These are phyloP conservation scores for Geosiphon pyriformis DNA, from an alignment of 192 early-diverging fungal genomes.

Conservation along the genomic window DNA sequence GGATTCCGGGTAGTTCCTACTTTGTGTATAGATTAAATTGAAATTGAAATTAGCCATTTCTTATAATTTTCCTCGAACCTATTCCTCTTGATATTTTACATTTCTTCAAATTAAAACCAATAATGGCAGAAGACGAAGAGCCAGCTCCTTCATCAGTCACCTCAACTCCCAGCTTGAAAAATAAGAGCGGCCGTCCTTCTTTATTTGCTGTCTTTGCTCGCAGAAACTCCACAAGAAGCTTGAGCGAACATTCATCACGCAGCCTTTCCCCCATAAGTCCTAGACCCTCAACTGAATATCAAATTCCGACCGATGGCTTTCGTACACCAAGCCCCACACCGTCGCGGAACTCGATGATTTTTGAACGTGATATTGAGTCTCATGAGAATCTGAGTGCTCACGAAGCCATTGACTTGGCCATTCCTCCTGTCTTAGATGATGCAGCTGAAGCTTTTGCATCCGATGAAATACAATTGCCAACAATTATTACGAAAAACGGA, in stretches of 20 bases:
- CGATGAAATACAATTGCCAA: slow-evolving; percentile 23
- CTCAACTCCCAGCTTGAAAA: slow-evolving; percentile 19
- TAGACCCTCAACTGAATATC: slow-evolving; percentile 19
- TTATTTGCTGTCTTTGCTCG: slow-evolving; percentile 22
- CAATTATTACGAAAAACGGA: background rate
- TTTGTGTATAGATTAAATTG: too few species aligned
- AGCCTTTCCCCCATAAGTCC: slow-evolving; percentile 24
- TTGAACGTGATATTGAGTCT: slow-evolving; percentile 26
- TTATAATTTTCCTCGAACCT: too few species aligned
- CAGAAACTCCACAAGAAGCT: slow-evolving; percentile 20
- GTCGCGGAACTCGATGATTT: slow-evolving; percentile 26
- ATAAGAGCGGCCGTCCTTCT: slow-evolving; percentile 13
- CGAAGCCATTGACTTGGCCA: slow-evolving; percentile 27
- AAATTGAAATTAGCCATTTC: too few species aligned
- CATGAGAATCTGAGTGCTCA: slow-evolving; percentile 22
- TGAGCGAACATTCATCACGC: slow-evolving; percentile 16
- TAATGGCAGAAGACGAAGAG: slow-evolving; percentile 15
- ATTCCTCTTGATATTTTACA: too few species aligned
- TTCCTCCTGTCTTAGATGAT: slow-evolving; percentile 23
- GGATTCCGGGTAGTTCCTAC: background rate
- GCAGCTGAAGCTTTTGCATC: slow-evolving; percentile 24
- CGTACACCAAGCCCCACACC: slow-evolving; percentile 21
- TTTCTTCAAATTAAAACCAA: background rate
- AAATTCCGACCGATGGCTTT: background rate
- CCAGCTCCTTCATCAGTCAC: slow-evolving; percentile 13